Evolutionary conservation across 768 basidiomycete species (phyloP).

Genomic region (Boletus insuetus): DNA sequence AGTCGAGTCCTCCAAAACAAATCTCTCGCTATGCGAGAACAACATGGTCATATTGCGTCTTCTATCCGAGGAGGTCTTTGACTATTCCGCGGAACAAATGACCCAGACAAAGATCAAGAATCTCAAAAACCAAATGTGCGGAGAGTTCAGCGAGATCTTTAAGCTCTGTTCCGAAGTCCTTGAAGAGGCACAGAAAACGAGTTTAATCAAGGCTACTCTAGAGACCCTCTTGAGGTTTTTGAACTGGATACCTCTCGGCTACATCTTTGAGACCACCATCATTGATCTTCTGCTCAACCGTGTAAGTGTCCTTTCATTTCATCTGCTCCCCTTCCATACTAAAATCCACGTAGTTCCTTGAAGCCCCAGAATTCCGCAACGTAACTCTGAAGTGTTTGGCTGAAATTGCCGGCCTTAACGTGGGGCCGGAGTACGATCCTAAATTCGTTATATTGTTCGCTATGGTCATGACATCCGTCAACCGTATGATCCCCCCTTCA

Average conservation of each 20-base stretch:
- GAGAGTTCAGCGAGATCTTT: constrained; percentile 97
- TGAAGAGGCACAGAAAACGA: constrained; percentile 95
- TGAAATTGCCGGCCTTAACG: constrained; percentile 92
- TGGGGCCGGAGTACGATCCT: constrained; percentile 94
- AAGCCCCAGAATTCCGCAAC: constrained; percentile 95
- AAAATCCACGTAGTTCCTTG: constrained; percentile 70
- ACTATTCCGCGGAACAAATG: constrained; percentile 98
- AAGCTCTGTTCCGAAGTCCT: constrained; percentile 95
- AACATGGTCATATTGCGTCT: constrained; percentile 99
- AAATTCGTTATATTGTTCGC: constrained; percentile 98
- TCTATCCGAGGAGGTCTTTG: constrained; percentile 98
- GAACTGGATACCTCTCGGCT: constrained; percentile 99
- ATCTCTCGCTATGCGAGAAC: constrained; percentile 96
- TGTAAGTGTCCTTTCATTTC: constrained; percentile 47
- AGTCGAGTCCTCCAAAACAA: constrained; percentile 95
- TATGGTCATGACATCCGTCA: constrained; percentile 96
- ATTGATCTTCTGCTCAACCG: constrained; percentile 91
- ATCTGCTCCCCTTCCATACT: constrained; percentile 11
- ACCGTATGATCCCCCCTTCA: constrained; percentile 93
- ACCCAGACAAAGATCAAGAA: constrained; percentile 97
- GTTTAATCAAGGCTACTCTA: constrained; percentile 89
- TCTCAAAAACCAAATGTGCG: constrained; percentile 97
- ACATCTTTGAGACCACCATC: constrained; percentile 97
- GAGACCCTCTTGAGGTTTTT: constrained; percentile 94
- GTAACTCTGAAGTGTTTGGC: constrained; percentile 95